Percentiles rank a stretch among this genome's conserved stretches.
Evolutionary conservation across 2,329 filamentous ascomycete species (phyloP).

Genomic region (Mycocentrospora acerina): DNA sequence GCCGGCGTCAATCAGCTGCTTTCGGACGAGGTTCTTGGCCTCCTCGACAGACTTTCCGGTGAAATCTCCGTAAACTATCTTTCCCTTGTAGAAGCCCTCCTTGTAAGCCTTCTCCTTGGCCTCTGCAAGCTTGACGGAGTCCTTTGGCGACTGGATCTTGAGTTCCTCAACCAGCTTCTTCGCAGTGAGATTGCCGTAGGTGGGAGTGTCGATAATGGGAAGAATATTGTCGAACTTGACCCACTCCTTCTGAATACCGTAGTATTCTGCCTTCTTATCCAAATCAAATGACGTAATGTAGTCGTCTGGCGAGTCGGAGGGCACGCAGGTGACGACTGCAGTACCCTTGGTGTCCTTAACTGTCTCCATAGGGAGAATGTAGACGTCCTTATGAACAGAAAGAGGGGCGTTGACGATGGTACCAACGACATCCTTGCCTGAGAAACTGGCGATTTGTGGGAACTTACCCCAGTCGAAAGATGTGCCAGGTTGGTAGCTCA

Average conservation of each 20-base stretch:
- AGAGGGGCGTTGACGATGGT: constrained; percentile 89
- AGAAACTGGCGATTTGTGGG: constrained; percentile 72
- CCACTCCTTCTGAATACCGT: constrained; percentile 96
- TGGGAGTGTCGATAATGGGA: constrained; percentile 75
- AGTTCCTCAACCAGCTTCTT: constrained; percentile 83
- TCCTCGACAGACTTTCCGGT: constrained; percentile 82
- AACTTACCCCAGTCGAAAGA: constrained; percentile 76
- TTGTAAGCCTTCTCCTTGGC: constrained; percentile 97
- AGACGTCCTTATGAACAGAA: constrained; percentile 75
- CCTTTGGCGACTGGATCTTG: constrained; percentile 97
- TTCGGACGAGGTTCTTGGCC: constrained; percentile 81
- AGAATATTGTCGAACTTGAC: constrained; percentile 78
- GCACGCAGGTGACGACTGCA: constrained; percentile 92
- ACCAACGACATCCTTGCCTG: constrained; percentile 79
- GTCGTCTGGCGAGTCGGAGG: constrained; percentile 94
- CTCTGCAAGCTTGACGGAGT: constrained; percentile 83
- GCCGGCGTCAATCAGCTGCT: constrained; percentile 72
- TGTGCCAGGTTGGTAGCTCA: constrained; percentile 83
- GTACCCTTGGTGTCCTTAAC: constrained; percentile 93
- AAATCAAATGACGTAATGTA: constrained; percentile 87
- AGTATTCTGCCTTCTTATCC: constrained; percentile 89
- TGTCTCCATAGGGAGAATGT: constrained; percentile 92
- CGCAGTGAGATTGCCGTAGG: constrained; percentile 82
- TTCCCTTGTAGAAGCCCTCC: constrained; percentile 95
- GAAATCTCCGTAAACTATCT: constrained; percentile 83